Percentiles rank a stretch among this genome's conserved stretches.
These are phyloP conservation scores for Ceratocystis huliohia DNA, from an alignment of 2,329 filamentous ascomycete species.

Conservation along the genomic window DNA sequence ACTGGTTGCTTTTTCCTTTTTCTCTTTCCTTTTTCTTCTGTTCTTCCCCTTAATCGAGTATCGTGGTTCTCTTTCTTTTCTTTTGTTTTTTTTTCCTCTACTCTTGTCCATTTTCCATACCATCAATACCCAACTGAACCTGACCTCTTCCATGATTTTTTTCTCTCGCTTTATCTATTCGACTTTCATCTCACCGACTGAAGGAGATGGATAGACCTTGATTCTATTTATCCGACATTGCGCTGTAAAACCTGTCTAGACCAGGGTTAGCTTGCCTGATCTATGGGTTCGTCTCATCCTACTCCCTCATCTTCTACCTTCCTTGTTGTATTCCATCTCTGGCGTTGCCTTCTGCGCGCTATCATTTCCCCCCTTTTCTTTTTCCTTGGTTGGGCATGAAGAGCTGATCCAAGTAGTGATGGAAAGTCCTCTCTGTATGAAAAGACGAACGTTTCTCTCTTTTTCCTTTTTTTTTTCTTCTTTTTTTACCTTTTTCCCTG, in stretches of 20 bases:
- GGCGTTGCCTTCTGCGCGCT: not conserved
- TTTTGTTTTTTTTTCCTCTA: conserved; percentile 25
- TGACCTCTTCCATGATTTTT: conserved; percentile 15
- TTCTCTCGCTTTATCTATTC: not conserved
- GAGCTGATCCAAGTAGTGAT: conserved; percentile 3
- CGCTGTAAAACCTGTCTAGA: conserved; percentile 2
- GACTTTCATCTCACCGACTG: not conserved
- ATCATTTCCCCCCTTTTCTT: not conserved
- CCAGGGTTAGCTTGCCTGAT: not conserved
- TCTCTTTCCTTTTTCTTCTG: conserved; percentile 24
- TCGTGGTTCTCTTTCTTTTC: conserved; percentile 21
- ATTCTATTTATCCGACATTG: conserved; percentile 1
- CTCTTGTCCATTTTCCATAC: conserved; percentile 22
- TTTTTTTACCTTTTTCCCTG: conserved; percentile 11
- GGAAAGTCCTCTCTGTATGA: conserved; percentile 18
- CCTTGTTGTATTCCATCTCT: not conserved
- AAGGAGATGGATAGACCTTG: not conserved
- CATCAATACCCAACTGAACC: conserved; percentile 23
- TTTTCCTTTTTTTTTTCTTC: not conserved
- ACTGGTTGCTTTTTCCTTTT: conserved; percentile 23
- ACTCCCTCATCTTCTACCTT: conserved; percentile 9
- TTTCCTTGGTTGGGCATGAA: conserved; percentile 5
- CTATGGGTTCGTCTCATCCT: conserved; percentile 12
- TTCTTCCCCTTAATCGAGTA: conserved; percentile 23
- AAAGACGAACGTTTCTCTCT: conserved; percentile 18